Evolutionary conservation across 2,329 filamentous ascomycete species (phyloP).

Genomic region (Ascochyta koolunga): DNA sequence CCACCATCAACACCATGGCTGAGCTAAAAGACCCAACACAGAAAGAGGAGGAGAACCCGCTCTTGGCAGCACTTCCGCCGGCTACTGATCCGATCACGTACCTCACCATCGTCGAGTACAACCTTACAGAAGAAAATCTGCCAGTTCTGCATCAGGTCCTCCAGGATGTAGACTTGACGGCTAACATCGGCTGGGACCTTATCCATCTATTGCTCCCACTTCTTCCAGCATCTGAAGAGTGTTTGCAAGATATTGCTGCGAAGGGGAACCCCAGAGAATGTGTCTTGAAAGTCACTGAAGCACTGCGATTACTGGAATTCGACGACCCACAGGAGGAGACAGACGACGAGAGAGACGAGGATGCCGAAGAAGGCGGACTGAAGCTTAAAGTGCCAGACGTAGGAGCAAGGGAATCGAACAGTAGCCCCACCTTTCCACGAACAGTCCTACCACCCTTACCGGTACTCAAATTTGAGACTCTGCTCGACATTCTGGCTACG

Average conservation of each 20-base stretch:
- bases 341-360: slow-evolving; percentile 49
- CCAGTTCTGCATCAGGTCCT: slow-evolving; percentile 72
- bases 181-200: slow-evolving; percentile 83
- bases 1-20: slow-evolving; percentile 30
- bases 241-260: slow-evolving; percentile 75
- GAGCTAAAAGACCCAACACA: slow-evolving; percentile 33
- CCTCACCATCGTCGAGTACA: slow-evolving; percentile 77
- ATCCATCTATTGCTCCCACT: slow-evolving; percentile 75
- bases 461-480: slow-evolving; percentile 67
- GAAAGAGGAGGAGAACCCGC: slow-evolving; percentile 51
- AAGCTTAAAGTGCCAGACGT: slow-evolving; percentile 31
- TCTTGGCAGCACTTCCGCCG: slow-evolving; percentile 65
- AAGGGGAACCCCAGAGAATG: slow-evolving; percentile 82
- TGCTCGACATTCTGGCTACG: slow-evolving; percentile 74
- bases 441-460: slow-evolving; percentile 47
- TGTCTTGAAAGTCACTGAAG: slow-evolving; percentile 79
- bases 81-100: slow-evolving; percentile 75
- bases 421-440: slow-evolving; percentile 32
- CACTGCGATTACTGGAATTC: slow-evolving; percentile 66
- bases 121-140: slow-evolving; percentile 69
- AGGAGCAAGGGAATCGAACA: slow-evolving; percentile 40
- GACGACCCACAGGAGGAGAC: slow-evolving; percentile 60
- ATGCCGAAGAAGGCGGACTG: slow-evolving; percentile 30
- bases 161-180: slow-evolving; percentile 70
- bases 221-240: slow-evolving; percentile 68